Base-by-base conservation (phyloP, 768 basidiomycete genomes). In the Hygrophorus russula region DNA sequence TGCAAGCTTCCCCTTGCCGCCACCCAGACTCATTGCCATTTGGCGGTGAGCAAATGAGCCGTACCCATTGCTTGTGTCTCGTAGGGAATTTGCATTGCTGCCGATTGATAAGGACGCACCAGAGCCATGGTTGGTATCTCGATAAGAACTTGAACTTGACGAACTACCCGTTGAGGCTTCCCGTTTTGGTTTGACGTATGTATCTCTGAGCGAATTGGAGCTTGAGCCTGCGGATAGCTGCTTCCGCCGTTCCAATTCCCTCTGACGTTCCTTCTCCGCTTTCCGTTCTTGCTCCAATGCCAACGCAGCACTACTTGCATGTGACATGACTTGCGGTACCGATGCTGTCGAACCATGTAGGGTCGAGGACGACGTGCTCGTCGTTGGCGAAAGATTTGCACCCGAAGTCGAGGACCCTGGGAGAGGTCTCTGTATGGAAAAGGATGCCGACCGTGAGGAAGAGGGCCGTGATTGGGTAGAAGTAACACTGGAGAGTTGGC, bases 261-360 rank as follows among this genome's bases (percentile, higher is more conserved):
- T 60, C 53, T 47, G 58, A 29, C 54, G 59, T 41, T 60, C 64
- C 53, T 56, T 66, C 57, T 50, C 62, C 39, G 50, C 52, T 66
- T 43, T 33, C 7, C 42, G 42, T 15, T 44, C 42, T 44, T 64
- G 71, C 53, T 76, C 75, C 18, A 74, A 53, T 12, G 68, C 73
- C 61, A 69, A 66, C 4, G 76, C 76, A 39, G 66, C 72, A 31
- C 66, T 66, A 45, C 74, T 77, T 8, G 76, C 76, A 41, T 67
- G 66, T 17, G 72, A 73, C 19, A 70, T 39, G 30, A 57, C 57
- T 37, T 56, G 55, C 1, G 44, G 20, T 19, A 20, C 31, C 2
- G 57, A 54, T 1, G 56, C 52, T 3, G 48, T 32, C 20, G 52
- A 36, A 10, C 49, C 38, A 31, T 46, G 37, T 17, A 41, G 11